Base-by-base conservation (phyloP, 306 rosid species). In the Abrus pulchellus region DNA sequence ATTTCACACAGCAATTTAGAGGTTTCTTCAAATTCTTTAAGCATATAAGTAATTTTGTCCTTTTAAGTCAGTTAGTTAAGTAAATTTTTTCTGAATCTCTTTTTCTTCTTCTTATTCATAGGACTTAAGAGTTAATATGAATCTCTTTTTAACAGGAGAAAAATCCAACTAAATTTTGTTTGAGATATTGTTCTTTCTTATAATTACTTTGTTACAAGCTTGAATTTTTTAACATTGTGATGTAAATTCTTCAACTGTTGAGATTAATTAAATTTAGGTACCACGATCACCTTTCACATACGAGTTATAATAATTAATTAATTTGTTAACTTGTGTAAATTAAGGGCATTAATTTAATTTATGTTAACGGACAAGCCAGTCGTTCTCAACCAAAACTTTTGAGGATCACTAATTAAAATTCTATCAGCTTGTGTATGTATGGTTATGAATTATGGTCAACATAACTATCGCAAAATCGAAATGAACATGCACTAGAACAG, bases 401-500 rank as follows among this genome's bases (percentile, higher is more conserved):
- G 14, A 33, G 71, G 60, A 53, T 77, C 55, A 44, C 41, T 33
- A 48, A 66, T 36, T 28, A 70, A 45, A 63, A 64, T 66, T 66
- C 9, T 83, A 73, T 78, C 83, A 54, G 65, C 64, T 80, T 54
- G 68, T 80, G 34, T 30, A 6, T 74, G 67, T 41, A 50, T 73
- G 73, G 68, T 74, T 84, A 53, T 74, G 49, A 83, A 56, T 78
- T 38, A 32, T 65, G 63, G 79, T 74, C 85, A 81, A 67, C 29
- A 41, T 27, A 49, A 38, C 68, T 29, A 6, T 73, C 77, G 44
- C 32, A 66, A 83, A 8, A 64, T 28, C 41, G 69, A 66, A 81
- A 81, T 55, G 50, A 64, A 64, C 50, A 65, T 14, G 60, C 69
- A 20, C 14, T 61, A 74, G 5, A 80, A 33, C 34, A 53, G 65